Evolutionary conservation across 202 grass and related monocot species (phyloP), one percentile per base, ranked within the genome.

Genomic region (Cymbopogon flexuosus): DNA sequence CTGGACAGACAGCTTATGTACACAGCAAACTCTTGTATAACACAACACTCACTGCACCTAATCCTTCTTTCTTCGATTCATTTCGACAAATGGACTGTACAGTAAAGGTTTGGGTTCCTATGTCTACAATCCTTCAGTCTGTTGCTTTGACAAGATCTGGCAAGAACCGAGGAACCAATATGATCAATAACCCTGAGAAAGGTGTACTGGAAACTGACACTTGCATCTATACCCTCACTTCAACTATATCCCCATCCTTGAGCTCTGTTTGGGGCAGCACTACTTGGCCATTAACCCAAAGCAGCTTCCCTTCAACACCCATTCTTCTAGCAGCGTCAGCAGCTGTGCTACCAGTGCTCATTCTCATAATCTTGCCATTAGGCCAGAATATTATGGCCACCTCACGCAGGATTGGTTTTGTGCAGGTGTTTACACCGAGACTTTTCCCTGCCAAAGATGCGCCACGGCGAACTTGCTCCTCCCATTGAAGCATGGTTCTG

Each of bases 211-310:
- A 52, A 60, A 65, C 8, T 60, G 51, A 30, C 11, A 22, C n/a
- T 39, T 59, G 45, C 43, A 71, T 67, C 80, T 86, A 95, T 14
- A 78, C 52, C 81, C 92, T 94, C 68, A 98, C 95, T 93, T 98
- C 95, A 34, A 98, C 90, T 83, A 98, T 98, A 80, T 95, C 95
- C 11, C 95, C 92, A 86, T 93, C 95, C 74, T 94, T 98, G 60
- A 98, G 90, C 76, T 88, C 72, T 2, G 95, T 98, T 62, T 93
- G 90, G 4, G 95, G 95, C 16, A 83, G 72, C 34, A 94, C 86
- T 30, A 98, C 76, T 72, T 93, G 95, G 31, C 88, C 88, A 83
- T 98, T 95, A 12, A 93, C 90, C 90, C 89, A 70, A 36, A 98
- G 82, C 63, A 93, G 77, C 84, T 87, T 92, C 21, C 88, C 92